Evolutionary conservation across 83 land plant genomes (phyloP).

Genomic region (Diphasiastrum complanatum): DNA sequence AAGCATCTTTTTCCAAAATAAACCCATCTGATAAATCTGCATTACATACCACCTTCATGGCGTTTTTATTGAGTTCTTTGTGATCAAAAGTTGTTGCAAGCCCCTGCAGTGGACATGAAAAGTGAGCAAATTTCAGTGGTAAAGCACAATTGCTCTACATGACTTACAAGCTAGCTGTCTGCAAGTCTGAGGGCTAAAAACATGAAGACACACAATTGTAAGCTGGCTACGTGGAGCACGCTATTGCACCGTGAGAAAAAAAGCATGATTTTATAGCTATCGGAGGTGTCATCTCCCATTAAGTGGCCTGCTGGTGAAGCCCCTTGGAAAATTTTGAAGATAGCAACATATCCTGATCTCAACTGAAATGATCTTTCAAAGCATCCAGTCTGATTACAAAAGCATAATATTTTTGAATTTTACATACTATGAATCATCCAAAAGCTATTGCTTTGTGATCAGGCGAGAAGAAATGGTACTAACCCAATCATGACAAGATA

Average conservation of each 20-base stretch:
- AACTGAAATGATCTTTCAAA: too few species aligned
- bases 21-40: slow-evolving; percentile 37
- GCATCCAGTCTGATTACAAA: too few species aligned
- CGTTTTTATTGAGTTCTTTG: slow-evolving; percentile 22
- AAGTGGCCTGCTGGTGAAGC: too few species aligned
- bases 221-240: too few species aligned
- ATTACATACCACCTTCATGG: slow-evolving; percentile 41
- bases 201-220: too few species aligned
- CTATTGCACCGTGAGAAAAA: too few species aligned
- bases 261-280: too few species aligned
- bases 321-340: too few species aligned
- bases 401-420: background rate
- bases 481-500: slow-evolving; percentile 54
- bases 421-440: background rate
- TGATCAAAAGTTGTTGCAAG: slow-evolving; percentile 23
- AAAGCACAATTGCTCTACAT: background rate
- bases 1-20: slow-evolving; percentile 23
- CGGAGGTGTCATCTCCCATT: too few species aligned
- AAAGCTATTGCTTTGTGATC: background rate
- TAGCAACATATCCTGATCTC: too few species aligned
- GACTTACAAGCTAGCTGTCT: background rate
- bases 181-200: too few species aligned
- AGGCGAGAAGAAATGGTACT: background rate
- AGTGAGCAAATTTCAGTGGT: background rate
- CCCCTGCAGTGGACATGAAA: slow-evolving; percentile 26